These are phyloP conservation scores for Citrus medica DNA, from an alignment of 345 rosid species.

Conservation along the genomic window DNA sequence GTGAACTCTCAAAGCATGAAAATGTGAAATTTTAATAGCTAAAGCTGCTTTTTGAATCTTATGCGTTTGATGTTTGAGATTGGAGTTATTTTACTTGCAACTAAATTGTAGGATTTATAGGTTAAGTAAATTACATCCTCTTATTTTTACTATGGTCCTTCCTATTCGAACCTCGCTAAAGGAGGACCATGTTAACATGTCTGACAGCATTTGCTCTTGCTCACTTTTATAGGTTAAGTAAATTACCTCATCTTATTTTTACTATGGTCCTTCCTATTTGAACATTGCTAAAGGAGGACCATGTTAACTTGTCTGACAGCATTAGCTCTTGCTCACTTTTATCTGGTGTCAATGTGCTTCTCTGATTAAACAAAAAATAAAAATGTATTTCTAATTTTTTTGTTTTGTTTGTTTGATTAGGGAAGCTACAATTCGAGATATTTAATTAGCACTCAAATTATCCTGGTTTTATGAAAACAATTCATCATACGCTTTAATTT, in stretches of 20 bases:
- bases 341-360: neutral
- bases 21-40: neutral
- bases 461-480: neutral
- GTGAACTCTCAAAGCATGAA: constrained; percentile 4
- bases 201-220: too few relatives aligned
- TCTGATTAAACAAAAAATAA: neutral
- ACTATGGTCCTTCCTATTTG: too few relatives aligned
- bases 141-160: neutral
- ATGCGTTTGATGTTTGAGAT: neutral
- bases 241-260: neutral
- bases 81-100: neutral
- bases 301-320: too few relatives aligned
- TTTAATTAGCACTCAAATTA: neutral
- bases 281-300: too few relatives aligned
- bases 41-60: neutral
- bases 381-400: neutral
- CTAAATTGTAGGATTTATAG: neutral
- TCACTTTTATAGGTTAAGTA: neutral
- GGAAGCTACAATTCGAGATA: neutral
- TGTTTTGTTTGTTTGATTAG: neutral
- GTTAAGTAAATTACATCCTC: neutral
- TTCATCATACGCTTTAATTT: neutral
- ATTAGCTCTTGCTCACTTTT: neutral
- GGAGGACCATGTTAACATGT: too few relatives aligned
- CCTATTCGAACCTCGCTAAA: too few relatives aligned